Percentiles rank a stretch among this genome's conserved stretches.
Conservation (phyloP, 495 filamentous ascomycete genomes). For the Penicillium pulvis region DNA sequence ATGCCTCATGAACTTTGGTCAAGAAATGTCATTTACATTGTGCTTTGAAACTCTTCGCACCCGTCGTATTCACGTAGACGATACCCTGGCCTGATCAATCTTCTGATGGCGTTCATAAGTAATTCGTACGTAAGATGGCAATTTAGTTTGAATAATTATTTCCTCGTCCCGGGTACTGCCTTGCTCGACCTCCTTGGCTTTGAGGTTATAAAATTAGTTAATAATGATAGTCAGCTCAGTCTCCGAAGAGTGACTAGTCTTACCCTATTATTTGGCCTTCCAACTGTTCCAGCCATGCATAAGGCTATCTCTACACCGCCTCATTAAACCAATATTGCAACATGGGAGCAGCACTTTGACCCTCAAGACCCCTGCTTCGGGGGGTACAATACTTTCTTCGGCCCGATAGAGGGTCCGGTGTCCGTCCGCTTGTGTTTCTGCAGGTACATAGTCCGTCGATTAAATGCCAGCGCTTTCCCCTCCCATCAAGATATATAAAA, state of each 20-base stretch:
- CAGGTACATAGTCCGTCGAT: too few species aligned
- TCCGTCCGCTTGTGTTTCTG: background rate
- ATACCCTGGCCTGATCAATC: background rate
- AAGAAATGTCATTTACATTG: background rate
- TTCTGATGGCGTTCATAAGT: background rate
- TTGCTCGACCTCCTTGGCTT: too few species aligned
- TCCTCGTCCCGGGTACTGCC: too few species aligned
- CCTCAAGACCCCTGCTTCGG: background rate
- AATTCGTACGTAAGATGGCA: background rate
- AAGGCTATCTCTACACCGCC: background rate
- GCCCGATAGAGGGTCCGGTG: background rate
- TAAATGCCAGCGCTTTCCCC: too few species aligned
- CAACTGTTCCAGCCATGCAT: background rate
- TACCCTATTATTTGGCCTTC: background rate
- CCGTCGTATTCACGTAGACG: background rate
- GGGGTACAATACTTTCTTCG: background rate
- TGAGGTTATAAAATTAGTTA: background rate
- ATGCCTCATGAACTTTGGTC: constrained; percentile 5
- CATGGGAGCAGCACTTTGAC: background rate
- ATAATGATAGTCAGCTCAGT: background rate
- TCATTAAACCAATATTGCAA: background rate
- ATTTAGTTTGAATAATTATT: background rate
- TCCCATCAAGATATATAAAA: background rate
- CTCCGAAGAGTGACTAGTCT: background rate
- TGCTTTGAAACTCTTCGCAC: background rate